Evolutionary conservation across 2,329 filamentous ascomycete species (phyloP).

Genomic region (Orbilia oligospora): DNA sequence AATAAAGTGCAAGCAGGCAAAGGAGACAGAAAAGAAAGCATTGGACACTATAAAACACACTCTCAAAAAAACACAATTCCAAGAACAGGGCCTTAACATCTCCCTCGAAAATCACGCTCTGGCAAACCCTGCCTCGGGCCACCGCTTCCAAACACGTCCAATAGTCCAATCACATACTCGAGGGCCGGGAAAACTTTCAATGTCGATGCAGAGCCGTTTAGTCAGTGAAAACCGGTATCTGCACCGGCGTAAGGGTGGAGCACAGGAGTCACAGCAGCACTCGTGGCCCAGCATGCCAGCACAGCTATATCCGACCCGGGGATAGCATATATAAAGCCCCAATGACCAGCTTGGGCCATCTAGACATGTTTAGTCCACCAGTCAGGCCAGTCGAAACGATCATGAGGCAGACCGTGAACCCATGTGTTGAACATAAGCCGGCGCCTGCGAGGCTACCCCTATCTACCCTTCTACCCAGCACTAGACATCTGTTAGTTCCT

Average conservation of each 20-base stretch:
- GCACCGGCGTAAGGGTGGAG: constrained; percentile 6
- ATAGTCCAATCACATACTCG: constrained; percentile 15
- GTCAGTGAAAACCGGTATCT: constrained; percentile 11
- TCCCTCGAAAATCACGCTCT: constrained; percentile 58
- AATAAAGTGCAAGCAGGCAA: constrained; percentile 52
- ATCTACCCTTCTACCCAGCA: constrained; percentile 2
- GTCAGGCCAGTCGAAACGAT: not conserved
- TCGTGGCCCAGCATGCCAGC: constrained; percentile 10
- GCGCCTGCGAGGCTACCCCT: constrained; percentile 8
- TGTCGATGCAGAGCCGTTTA: constrained; percentile 6
- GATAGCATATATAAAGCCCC: constrained; percentile 9
- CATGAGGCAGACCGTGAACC: constrained; percentile 10
- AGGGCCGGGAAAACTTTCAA: not conserved
- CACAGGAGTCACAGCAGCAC: not conserved
- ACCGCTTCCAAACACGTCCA: constrained; percentile 26
- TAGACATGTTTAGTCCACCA: constrained; percentile 13
- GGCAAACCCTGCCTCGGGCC: constrained; percentile 34
- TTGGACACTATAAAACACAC: constrained; percentile 57
- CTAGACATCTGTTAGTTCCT: constrained; percentile 2
- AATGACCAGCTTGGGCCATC: not conserved
- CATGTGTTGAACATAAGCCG: constrained; percentile 54
- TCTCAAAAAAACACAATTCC: constrained; percentile 49
- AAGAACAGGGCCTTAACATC: constrained; percentile 36
- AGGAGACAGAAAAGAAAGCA: constrained; percentile 56
- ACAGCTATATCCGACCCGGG: not conserved